These are phyloP conservation scores for Torulaspora pretoriensis DNA, from an alignment of 1,139 yeast genomes.

Conservation along the genomic window DNA sequence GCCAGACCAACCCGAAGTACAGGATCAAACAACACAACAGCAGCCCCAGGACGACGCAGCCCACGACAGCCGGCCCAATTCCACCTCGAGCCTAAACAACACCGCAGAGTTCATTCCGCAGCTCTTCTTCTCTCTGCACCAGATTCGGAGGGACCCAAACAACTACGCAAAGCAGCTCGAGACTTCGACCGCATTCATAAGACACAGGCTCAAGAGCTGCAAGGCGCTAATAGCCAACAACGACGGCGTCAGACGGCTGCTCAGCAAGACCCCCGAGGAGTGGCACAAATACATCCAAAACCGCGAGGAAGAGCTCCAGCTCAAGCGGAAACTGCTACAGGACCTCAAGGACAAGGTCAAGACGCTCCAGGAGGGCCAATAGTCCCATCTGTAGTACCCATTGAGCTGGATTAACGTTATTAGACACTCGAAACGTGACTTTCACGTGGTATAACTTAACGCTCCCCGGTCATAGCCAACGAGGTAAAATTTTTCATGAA, in stretches of 20 bases:
- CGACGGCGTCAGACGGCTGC: conserved; percentile 23
- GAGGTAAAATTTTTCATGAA: conserved; percentile 7
- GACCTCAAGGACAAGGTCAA: conserved; percentile 9
- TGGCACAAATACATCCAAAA: conserved; percentile 28
- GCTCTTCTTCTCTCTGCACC: conserved; percentile 32
- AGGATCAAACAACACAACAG: neutral
- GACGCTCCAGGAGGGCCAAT: conserved; percentile 1
- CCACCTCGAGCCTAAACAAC: conserved; percentile 11
- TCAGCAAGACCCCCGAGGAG: conserved; percentile 28
- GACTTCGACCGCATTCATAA: conserved; percentile 33
- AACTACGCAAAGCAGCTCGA: conserved; percentile 32
- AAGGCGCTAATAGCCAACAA: conserved; percentile 28
- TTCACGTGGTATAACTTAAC: neutral
- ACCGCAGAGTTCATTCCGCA: conserved; percentile 35
- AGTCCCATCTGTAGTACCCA: neutral
- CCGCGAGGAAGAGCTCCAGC: conserved; percentile 27
- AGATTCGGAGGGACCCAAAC: conserved; percentile 33
- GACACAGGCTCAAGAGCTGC: conserved; percentile 33
- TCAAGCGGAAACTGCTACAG: conserved; percentile 19
- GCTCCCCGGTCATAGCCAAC: neutral
- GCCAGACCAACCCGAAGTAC: neutral
- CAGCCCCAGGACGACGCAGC: neutral
- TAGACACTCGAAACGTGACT: neutral
- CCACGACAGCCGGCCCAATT: neutral
- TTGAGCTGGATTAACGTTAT: neutral